phyloP scores from a whole-genome alignment of 139 green algal species.

The Haematococcus lacustris region DNA sequence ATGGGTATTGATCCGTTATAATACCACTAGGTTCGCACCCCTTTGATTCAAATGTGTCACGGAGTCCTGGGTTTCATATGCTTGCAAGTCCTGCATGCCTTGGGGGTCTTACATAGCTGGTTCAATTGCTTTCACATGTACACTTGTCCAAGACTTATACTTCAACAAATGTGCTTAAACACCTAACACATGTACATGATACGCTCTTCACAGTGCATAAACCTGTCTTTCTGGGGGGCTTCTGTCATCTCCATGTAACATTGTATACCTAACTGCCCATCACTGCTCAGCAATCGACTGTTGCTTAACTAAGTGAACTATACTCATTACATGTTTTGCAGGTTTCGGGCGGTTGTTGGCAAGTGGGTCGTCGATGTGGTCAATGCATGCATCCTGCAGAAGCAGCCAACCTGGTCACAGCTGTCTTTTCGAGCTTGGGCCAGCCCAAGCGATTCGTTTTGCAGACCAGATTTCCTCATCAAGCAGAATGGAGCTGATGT shows the following conservation, averaged over 20 bases:
- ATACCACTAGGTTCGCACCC: too few species aligned
- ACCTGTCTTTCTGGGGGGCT: too few species aligned
- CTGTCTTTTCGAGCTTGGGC: neutral
- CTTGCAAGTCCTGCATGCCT: too few species aligned
- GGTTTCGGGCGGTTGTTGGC: neutral
- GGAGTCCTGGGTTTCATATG: too few species aligned
- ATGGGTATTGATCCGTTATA: too few species aligned
- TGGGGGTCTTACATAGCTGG: too few species aligned
- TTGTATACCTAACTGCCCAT: too few species aligned
- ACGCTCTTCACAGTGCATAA: too few species aligned
- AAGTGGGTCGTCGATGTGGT: neutral
- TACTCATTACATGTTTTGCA: neutral
- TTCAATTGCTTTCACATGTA: constrained; percentile 1
- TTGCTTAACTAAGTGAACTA: neutral
- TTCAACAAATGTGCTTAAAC: neutral
- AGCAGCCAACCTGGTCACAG: neutral
- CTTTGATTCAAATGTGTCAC: too few species aligned
- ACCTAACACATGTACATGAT: neutral
- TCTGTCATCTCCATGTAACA: too few species aligned
- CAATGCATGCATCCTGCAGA: neutral
- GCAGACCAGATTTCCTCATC: neutral
- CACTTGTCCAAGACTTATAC: neutral
- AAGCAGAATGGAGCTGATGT: neutral
- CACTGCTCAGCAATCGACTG: neutral
- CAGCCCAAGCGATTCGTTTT: neutral